phyloP scores from a whole-genome alignment of 2,329 filamentous ascomycete genomes.

The Curvularia eragrostidis region DNA sequence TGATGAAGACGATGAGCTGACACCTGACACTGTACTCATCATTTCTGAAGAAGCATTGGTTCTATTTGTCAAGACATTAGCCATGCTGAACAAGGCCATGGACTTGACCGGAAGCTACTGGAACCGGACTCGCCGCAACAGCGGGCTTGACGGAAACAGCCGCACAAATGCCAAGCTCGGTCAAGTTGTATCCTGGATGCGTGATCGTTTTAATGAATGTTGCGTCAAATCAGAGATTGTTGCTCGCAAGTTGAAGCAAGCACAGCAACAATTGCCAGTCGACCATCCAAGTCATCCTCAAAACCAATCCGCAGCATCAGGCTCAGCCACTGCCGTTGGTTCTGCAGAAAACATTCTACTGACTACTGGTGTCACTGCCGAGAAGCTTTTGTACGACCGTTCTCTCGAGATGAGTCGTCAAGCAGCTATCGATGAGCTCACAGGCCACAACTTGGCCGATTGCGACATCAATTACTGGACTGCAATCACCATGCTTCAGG shows the following conservation, averaged over 20 bases:
- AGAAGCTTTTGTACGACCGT: slow-evolving; percentile 97
- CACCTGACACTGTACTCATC: slow-evolving; percentile 81
- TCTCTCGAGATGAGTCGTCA: slow-evolving; percentile 95
- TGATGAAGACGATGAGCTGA: slow-evolving; percentile 71
- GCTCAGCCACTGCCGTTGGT: slow-evolving; percentile 64
- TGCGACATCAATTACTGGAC: slow-evolving; percentile 95
- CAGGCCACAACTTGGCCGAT: slow-evolving; percentile 83
- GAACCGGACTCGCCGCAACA: slow-evolving; percentile 73
- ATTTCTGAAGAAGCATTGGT: slow-evolving; percentile 95
- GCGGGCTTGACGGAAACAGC: slow-evolving; percentile 52
- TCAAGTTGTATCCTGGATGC: slow-evolving; percentile 93
- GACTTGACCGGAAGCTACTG: slow-evolving; percentile 95
- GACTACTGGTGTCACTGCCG: slow-evolving; percentile 87
- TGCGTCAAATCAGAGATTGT: slow-evolving; percentile 95
- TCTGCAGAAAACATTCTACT: slow-evolving; percentile 81
- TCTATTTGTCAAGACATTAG: slow-evolving; percentile 92
- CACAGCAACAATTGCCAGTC: slow-evolving; percentile 80
- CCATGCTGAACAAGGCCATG: slow-evolving; percentile 91
- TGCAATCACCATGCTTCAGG: slow-evolving; percentile 92
- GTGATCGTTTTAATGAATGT: slow-evolving; percentile 93
- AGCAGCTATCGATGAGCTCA: slow-evolving; percentile 94
- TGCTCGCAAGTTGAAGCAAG: slow-evolving; percentile 84
- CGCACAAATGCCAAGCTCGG: slow-evolving; percentile 70
- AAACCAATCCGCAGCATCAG: slow-evolving; percentile 71
- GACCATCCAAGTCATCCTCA: slow-evolving; percentile 86